Conservation (phyloP, 768 basidiomycete genomes). For the Xerocomus potaroensis region DNA sequence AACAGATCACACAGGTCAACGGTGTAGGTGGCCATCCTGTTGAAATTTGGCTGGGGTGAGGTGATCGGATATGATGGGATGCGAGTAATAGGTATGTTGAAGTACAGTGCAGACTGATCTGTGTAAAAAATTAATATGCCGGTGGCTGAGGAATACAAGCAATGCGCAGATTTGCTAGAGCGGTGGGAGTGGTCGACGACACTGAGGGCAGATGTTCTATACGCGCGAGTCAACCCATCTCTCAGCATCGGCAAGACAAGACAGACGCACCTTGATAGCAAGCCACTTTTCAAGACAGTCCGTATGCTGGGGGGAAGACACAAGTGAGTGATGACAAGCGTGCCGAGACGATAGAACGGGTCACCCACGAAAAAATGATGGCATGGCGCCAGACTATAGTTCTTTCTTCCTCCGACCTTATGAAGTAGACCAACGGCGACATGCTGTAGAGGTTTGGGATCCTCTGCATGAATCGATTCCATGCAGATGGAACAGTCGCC, state of each 20-base stretch:
- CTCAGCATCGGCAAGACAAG: neutral
- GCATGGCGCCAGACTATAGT: slow-evolving; percentile 85
- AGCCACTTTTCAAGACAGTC: slow-evolving; percentile 86
- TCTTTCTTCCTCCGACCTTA: slow-evolving; percentile 44
- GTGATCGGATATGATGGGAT: slow-evolving; percentile 4
- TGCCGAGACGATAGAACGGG: neutral
- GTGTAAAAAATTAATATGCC: neutral
- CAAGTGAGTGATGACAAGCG: neutral
- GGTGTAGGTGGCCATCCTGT: slow-evolving; percentile 64
- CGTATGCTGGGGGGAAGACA: slow-evolving; percentile 56
- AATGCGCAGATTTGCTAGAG: slow-evolving; percentile 38
- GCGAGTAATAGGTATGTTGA: slow-evolving; percentile 2
- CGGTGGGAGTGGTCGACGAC: slow-evolving; percentile 79
- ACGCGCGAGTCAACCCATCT: neutral
- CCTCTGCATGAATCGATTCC: slow-evolving; percentile 69
- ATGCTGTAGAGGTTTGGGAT: slow-evolving; percentile 34
- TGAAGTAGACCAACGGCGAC: slow-evolving; percentile 37
- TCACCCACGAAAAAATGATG: slow-evolving; percentile 77
- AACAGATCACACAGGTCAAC: slow-evolving; percentile 44
- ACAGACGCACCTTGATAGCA: slow-evolving; percentile 56
- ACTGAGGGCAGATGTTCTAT: slow-evolving; percentile 90
- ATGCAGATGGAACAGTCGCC: slow-evolving; percentile 94
- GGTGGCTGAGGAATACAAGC: slow-evolving; percentile 1
- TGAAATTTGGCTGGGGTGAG: slow-evolving; percentile 76
- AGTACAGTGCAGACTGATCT: slow-evolving; percentile 12